Evolutionary conservation across 805 yeast species (phyloP).

Genomic region (Priceomyces melissophilus): DNA sequence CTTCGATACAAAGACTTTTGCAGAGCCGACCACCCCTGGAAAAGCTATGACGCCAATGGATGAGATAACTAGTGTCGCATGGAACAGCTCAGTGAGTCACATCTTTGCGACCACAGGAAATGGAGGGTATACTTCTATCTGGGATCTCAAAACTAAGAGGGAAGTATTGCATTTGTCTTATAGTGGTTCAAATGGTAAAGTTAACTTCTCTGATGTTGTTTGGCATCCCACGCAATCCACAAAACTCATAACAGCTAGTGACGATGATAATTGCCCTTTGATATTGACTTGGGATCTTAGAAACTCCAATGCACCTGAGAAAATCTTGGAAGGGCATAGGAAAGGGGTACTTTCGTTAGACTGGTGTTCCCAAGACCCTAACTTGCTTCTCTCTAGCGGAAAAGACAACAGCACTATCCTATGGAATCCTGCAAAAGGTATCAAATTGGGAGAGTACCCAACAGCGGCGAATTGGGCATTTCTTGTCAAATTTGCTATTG

Average conservation of each 20-base stretch:
- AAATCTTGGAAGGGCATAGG: conserved; percentile 70
- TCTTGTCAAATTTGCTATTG: conserved; percentile 82
- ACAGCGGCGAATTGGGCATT: conserved; percentile 92
- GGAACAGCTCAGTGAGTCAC: conserved; percentile 83
- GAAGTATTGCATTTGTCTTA: conserved; percentile 86
- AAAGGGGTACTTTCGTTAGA: conserved; percentile 88
- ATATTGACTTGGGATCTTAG: conserved; percentile 92
- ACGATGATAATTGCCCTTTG: conserved; percentile 73
- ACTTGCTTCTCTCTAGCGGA: conserved; percentile 81
- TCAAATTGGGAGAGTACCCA: conserved; percentile 80
- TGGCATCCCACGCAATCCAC: conserved; percentile 96
- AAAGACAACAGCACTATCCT: conserved; percentile 82
- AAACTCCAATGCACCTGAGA: conserved; percentile 88
- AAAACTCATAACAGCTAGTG: conserved; percentile 82
- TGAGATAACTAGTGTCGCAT: conserved; percentile 75
- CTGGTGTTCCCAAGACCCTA: conserved; percentile 86
- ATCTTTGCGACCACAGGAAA: conserved; percentile 88
- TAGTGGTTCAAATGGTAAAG: conserved; percentile 51
- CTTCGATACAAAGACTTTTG: conserved; percentile 77
- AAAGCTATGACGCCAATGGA: conserved; percentile 76
- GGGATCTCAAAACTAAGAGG: conserved; percentile 86
- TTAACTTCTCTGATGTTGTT: conserved; percentile 74
- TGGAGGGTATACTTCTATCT: conserved; percentile 82
- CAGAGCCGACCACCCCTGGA: conserved; percentile 66
- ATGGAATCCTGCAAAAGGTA: conserved; percentile 85